Percentiles rank a stretch among this genome's conserved stretches.
Evolutionary conservation across 2,329 filamentous ascomycete species (phyloP).

Genomic region (Arachnomyces sp.): DNA sequence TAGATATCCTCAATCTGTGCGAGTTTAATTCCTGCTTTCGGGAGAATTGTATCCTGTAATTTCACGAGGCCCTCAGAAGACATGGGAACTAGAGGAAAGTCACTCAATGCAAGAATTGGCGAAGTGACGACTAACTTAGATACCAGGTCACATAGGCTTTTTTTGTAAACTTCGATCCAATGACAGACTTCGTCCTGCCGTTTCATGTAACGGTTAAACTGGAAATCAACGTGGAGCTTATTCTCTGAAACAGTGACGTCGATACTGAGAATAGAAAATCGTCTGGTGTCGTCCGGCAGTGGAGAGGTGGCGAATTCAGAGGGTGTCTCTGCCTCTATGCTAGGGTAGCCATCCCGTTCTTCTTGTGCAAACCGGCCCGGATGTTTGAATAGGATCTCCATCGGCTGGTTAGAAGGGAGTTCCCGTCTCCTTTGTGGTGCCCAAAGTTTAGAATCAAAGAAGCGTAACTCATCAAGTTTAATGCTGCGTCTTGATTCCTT

Average conservation of each 20-base stretch:
- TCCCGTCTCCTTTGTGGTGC: constrained; percentile 23
- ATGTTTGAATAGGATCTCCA: constrained; percentile 37
- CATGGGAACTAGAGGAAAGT: constrained; percentile 38
- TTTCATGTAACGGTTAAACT: constrained; percentile 43
- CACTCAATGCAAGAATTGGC: constrained; percentile 31
- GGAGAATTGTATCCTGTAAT: constrained; percentile 28
- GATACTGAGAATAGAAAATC: constrained; percentile 46
- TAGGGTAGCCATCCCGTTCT: constrained; percentile 37
- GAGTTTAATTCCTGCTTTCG: constrained; percentile 25
- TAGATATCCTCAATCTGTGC: constrained; percentile 7
- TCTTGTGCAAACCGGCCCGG: constrained; percentile 34
- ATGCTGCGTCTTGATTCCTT: constrained; percentile 33
- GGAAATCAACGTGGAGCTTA: constrained; percentile 42
- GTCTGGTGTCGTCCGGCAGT: no score
- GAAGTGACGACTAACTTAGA: constrained; percentile 13
- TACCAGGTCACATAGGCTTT: constrained; percentile 24
- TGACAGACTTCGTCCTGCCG: constrained; percentile 37
- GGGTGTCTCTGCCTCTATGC: constrained; percentile 35
- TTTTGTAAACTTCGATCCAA: constrained; percentile 38
- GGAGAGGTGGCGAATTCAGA: constrained; percentile 40
- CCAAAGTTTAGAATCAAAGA: constrained; percentile 29
- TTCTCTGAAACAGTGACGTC: constrained; percentile 43
- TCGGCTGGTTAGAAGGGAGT: constrained; percentile 31
- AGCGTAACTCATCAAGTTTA: constrained; percentile 30
- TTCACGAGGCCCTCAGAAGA: constrained; percentile 33